These are phyloP conservation scores for Recurvomyces mirabilis DNA, from an alignment of 495 filamentous ascomycete genomes.

Conservation along the genomic window DNA sequence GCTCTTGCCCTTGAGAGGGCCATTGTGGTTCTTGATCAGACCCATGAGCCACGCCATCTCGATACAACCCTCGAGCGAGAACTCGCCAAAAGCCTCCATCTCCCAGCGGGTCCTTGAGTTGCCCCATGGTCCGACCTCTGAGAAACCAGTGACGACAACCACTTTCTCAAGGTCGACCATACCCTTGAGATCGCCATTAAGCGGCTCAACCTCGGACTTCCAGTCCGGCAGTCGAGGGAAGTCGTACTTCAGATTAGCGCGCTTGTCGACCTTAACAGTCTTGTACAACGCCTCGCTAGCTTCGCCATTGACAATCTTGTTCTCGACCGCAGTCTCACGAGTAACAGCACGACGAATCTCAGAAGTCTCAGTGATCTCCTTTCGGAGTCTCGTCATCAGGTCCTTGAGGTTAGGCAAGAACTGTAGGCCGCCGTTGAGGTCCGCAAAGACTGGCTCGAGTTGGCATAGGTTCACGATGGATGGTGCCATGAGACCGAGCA, in stretches of 20 bases:
- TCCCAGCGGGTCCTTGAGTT: constrained; percentile 97
- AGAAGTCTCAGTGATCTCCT: constrained; percentile 84
- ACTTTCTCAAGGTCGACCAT: constrained; percentile 99
- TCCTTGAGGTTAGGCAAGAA: constrained; percentile 97
- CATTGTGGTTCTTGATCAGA: constrained; percentile 96
- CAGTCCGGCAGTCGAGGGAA: constrained; percentile 86
- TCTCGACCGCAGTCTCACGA: constrained; percentile 91
- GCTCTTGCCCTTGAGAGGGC: constrained; percentile 90
- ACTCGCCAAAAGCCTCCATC: constrained; percentile 94
- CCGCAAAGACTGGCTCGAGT: constrained; percentile 86
- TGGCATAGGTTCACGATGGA: constrained; percentile 93
- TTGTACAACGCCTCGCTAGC: constrained; percentile 85
- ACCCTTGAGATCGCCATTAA: constrained; percentile 77
- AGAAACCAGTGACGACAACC: constrained; percentile 92
- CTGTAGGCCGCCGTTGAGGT: constrained; percentile 93
- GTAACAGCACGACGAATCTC: constrained; percentile 88
- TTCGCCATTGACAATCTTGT: constrained; percentile 94
- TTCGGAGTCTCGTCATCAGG: constrained; percentile 78
- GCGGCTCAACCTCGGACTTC: constrained; percentile 78
- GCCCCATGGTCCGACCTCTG: constrained; percentile 95
- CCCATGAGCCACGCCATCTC: constrained; percentile 99
- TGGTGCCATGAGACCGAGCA: constrained; percentile 92
- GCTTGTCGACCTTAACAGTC: constrained; percentile 81
- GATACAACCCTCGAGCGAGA: constrained; percentile 94
- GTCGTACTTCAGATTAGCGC: constrained; percentile 93